A percentile compares a stretch with the other conserved stretches of the same genome.
Conservation (phyloP, 495 filamentous ascomycete species). For the Amniculicola lignicola region DNA sequence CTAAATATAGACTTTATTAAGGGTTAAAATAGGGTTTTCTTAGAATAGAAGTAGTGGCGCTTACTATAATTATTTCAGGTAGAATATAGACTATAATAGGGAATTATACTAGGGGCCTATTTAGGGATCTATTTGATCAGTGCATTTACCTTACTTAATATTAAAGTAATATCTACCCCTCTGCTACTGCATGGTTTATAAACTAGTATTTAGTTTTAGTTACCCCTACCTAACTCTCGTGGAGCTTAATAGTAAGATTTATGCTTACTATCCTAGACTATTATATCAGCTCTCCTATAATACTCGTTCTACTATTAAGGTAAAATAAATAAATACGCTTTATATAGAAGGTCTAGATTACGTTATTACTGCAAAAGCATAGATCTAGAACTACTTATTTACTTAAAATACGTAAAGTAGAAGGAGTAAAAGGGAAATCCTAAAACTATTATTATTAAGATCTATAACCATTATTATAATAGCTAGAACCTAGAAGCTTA, state of each 20-base stretch:
- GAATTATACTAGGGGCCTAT: background rate
- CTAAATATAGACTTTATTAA: constrained; percentile 3
- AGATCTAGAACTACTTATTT: background rate
- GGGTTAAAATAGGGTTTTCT: constrained; percentile 7
- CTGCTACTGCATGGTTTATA: background rate
- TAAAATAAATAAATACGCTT: constrained; percentile 1
- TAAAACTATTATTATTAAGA: constrained; percentile 1
- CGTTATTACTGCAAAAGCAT: constrained; percentile 3
- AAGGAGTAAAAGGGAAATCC: background rate
- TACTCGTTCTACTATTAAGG: background rate
- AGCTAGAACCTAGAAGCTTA: background rate
- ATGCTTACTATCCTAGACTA: background rate
- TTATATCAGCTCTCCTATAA: background rate
- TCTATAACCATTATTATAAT: constrained; percentile 4
- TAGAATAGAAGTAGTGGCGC: constrained; percentile 4
- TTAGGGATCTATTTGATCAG: constrained; percentile 2
- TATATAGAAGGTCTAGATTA: constrained; percentile 1
- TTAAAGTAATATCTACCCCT: constrained; percentile 5
- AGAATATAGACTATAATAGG: constrained; percentile 4
- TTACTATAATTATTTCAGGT: constrained; percentile 5
- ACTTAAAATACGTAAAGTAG: background rate
- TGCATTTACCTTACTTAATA: constrained; percentile 1
- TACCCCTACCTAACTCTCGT: background rate
- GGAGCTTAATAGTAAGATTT: constrained; percentile 7
- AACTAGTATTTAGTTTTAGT: constrained; percentile 1